Conservation (phyloP, 495 filamentous ascomycete species). For the Hypoxylon intermedium region DNA sequence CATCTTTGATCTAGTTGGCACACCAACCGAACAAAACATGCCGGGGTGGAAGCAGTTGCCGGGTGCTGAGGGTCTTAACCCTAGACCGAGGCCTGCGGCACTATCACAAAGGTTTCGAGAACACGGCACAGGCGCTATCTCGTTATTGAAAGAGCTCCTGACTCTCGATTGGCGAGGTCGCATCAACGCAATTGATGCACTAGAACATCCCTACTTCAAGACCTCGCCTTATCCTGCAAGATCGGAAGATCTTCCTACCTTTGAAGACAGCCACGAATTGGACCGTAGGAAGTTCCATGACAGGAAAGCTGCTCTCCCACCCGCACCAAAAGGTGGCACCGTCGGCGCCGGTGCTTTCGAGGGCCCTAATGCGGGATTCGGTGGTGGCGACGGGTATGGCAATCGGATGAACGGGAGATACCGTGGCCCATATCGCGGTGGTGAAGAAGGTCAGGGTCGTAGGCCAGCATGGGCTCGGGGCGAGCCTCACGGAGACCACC, state of each 20-base stretch:
- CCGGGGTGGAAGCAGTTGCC: constrained; percentile 85
- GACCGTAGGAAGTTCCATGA: constrained; percentile 88
- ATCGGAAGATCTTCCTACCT: constrained; percentile 82
- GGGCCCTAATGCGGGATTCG: constrained; percentile 55
- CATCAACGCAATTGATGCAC: constrained; percentile 92
- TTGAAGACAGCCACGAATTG: constrained; percentile 94
- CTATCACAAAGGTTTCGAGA: constrained; percentile 75
- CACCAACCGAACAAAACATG: constrained; percentile 91
- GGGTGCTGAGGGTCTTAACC: constrained; percentile 77
- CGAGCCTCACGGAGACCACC: constrained; percentile 52
- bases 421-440: constrained; percentile 44
- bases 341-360: constrained; percentile 78
- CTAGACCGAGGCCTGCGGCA: constrained; percentile 68
- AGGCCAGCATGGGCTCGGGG: constrained; percentile 52
- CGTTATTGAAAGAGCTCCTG: constrained; percentile 81
- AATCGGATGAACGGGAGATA: constrained; percentile 53
- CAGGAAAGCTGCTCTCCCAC: constrained; percentile 78
- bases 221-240: constrained; percentile 77
- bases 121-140: constrained; percentile 72
- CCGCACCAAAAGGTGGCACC: constrained; percentile 86
- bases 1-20: constrained; percentile 92
- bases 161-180: constrained; percentile 86
- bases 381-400: constrained; percentile 55
- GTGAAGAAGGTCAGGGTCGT: constrained; percentile 46
- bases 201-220: constrained; percentile 91